Base-by-base conservation (phyloP, 805 yeast species). In the Schwanniomyces sp. region DNA sequence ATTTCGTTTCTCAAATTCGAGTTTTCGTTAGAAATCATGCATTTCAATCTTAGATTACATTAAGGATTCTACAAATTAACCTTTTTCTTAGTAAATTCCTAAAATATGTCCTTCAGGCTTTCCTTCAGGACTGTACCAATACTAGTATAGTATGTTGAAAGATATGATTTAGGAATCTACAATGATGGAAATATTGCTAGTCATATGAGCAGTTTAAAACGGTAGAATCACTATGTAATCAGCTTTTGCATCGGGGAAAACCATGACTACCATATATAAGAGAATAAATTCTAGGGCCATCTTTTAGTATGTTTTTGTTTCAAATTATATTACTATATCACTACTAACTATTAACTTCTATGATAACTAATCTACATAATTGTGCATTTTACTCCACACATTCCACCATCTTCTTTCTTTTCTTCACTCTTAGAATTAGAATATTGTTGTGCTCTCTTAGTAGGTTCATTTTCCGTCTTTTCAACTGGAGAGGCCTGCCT, bases 311-410 rank as follows among this genome's bases (percentile, higher is more conserved):
- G 40, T 37, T 37, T 21, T 21, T 32, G 7, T 7, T n/a, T 18
- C 7, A 16, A 37, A 21, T 21, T 21, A 11, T 18, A 37, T 12
- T 21, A 9, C 17, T 12, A 2, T n/a, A 21, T 18, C 21, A 37
- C 10, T 37, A 37, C 27, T 37, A 21, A 37, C 27, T 21, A 37
- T 11, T 21, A 12, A n/a, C 18, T n/a, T 21, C 21, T 18, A 7
- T 21, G 9, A 9, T 6, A 9, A 21, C 14, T 21, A 18, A 37
- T 34, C 41, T 54, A 59, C 55, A 57, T 54, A 43, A 59, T 50
- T 17, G 42, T 46, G 50, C 64, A 59, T 46, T 58, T 59, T 16
- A 41, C 26, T 25, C 50, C 46, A 30, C 56, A 44, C 11, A 10
- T n/a, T 32, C 32, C 24, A 7, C 16, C 45, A 21, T 59, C 46